These are phyloP conservation scores for Cochlearia excelsa DNA, from an alignment of 345 rosid genomes.

Conservation along the genomic window DNA sequence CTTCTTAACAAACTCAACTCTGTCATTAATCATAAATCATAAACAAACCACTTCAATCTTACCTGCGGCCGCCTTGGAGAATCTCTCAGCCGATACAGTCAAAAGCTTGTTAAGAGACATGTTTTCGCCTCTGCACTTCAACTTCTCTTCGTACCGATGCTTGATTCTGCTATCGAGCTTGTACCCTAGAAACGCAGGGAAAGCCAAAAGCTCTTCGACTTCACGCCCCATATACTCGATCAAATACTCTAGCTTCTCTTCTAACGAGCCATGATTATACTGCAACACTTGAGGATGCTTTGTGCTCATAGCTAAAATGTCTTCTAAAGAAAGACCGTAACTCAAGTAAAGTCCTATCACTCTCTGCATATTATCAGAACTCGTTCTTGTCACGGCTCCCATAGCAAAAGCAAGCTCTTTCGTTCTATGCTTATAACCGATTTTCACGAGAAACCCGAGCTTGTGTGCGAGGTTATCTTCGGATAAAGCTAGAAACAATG, in stretches of 20 bases:
- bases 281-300: constrained; percentile 79
- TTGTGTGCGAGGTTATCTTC: constrained; percentile 53
- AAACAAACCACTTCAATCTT: constrained; percentile 33
- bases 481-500: constrained; percentile 63
- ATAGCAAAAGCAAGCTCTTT: constrained; percentile 61
- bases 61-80: constrained; percentile 30
- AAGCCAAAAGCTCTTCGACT: constrained; percentile 62
- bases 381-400: constrained; percentile 77
- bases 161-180: constrained; percentile 78
- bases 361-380: constrained; percentile 71
- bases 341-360: constrained; percentile 61
- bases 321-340: constrained; percentile 54
- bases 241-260: constrained; percentile 73
- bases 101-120: constrained; percentile 71
- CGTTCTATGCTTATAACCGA: constrained; percentile 54
- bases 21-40: constrained; percentile 7
- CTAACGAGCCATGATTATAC: constrained; percentile 52
- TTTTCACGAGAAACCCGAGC: constrained; percentile 65
- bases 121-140: constrained; percentile 51
- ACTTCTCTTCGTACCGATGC: constrained; percentile 60
- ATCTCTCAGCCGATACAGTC: constrained; percentile 55
- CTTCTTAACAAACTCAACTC: too few species aligned
- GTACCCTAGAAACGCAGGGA: constrained; percentile 83
- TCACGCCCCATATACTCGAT: constrained; percentile 71
- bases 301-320: constrained; percentile 65